phyloP scores from a whole-genome alignment of 768 basidiomycete genomes.

The Saitozyma podzolica region DNA sequence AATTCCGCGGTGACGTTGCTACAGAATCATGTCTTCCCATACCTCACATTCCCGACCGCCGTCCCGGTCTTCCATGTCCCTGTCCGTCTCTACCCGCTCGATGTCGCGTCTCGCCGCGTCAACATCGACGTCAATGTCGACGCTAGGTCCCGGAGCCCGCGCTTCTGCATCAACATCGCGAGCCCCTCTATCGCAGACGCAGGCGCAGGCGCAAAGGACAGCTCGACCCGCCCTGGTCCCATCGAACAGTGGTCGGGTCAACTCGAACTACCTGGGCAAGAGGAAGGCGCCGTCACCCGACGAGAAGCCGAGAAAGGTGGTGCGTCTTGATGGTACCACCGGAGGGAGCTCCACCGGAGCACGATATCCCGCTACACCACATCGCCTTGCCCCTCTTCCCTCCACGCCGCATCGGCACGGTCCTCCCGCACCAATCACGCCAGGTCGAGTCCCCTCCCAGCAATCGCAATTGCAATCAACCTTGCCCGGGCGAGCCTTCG shows the following conservation, averaged over 20 bases:
- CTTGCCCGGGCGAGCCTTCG: background rate
- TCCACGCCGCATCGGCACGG: background rate
- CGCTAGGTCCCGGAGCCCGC: background rate
- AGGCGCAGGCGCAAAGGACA: background rate
- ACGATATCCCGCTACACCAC: background rate
- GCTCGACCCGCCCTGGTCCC: background rate
- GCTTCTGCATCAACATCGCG: background rate
- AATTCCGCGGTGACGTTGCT: too few relatives aligned
- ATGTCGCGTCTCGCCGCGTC: slow-evolving; percentile 14
- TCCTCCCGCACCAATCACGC: background rate
- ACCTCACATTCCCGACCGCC: background rate
- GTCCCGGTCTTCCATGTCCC: background rate
- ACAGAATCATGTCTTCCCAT: too few relatives aligned
- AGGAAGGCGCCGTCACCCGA: too few relatives aligned
- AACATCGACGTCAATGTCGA: too few relatives aligned
- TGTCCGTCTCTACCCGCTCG: slow-evolving; percentile 17
- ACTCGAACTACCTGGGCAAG: background rate
- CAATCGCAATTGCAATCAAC: background rate
- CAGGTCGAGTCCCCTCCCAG: too few relatives aligned
- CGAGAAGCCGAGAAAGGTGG: too few relatives aligned
- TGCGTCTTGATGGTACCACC: too few relatives aligned
- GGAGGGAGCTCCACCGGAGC: too few relatives aligned
- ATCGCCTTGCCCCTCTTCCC: background rate
- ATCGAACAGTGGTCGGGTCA: background rate
- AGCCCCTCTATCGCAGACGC: background rate